These are phyloP conservation scores for Somion occarium DNA, from an alignment of 1,284 basidiomycete species.

Conservation along the genomic window DNA sequence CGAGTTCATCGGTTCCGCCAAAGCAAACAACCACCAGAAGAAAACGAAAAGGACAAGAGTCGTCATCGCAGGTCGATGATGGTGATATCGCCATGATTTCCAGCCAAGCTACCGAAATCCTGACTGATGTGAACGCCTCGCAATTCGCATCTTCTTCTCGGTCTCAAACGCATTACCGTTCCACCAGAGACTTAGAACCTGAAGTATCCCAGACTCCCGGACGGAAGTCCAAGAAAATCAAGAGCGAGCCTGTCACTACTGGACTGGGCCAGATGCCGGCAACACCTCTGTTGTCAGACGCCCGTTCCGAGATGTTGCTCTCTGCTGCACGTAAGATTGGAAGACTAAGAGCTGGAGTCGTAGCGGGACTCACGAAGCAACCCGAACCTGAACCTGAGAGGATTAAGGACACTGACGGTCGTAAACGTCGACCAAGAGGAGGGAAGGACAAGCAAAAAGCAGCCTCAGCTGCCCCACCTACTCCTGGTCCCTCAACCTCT, in stretches of 20 bases:
- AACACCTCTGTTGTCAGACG: conserved; percentile 41
- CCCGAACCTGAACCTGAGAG: conserved; percentile 16
- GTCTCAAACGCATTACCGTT: not conserved
- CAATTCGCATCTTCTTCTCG: not conserved
- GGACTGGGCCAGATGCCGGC: not conserved
- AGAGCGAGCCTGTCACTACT: not conserved
- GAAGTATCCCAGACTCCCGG: not conserved
- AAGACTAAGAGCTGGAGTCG: conserved; percentile 41
- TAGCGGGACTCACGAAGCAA: conserved; percentile 33
- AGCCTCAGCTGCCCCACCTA: not conserved
- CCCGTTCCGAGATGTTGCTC: conserved; percentile 54
- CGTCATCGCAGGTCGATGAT: not conserved
- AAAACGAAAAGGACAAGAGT: not conserved
- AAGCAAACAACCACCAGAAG: conserved; percentile 12
- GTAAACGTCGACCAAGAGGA: not conserved
- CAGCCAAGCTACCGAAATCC: not conserved
- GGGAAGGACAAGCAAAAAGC: not conserved
- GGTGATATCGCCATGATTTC: not conserved
- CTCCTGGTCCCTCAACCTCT: not conserved
- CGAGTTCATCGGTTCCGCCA: conserved; percentile 8
- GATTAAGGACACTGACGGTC: conserved; percentile 24
- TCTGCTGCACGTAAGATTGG: conserved; percentile 56
- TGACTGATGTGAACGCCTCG: not conserved
- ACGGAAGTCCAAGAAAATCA: not conserved
- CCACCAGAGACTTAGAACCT: conserved; percentile 3